Evolutionary conservation across 2,329 filamentous ascomycete species (phyloP).

Genomic region (Aspergillus neoniger): DNA sequence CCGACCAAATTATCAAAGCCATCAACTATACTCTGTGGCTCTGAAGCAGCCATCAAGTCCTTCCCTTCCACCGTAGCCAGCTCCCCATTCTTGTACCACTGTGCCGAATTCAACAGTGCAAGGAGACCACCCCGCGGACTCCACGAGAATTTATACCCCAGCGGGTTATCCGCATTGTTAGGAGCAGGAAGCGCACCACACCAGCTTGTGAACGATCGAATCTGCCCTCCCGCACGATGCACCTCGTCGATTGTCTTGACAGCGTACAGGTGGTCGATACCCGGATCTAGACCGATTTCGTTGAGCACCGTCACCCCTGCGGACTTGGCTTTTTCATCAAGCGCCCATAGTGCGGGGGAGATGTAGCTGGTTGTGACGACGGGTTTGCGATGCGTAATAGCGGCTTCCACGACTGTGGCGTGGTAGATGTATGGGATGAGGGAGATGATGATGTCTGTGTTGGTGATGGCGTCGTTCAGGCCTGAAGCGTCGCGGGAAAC

Average conservation of each 20-base stretch:
- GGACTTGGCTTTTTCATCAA: not conserved
- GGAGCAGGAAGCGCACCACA: conserved; percentile 9
- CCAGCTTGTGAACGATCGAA: conserved; percentile 5
- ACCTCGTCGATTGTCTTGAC: conserved; percentile 12
- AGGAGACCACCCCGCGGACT: conserved; percentile 2
- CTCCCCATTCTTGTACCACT: conserved; percentile 5
- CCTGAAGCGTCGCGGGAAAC: not conserved
- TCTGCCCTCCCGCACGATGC: conserved; percentile 1
- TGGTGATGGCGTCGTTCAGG: not conserved
- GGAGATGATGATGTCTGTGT: conserved; percentile 1
- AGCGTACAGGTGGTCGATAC: conserved; percentile 13
- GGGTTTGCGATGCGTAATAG: not conserved
- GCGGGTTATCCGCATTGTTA: conserved; percentile 5
- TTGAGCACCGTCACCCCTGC: not conserved
- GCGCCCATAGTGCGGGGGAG: conserved; percentile 1
- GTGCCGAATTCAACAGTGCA: conserved; percentile 5
- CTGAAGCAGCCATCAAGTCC: conserved; percentile 6
- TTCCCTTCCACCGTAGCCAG: not conserved
- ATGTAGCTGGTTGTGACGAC: conserved; percentile 9
- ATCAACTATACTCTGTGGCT: not conserved
- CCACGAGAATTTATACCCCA: conserved; percentile 12
- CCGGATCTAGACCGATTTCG: conserved; percentile 7
- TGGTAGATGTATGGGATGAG: conserved; percentile 1
- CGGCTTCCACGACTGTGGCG: not conserved
- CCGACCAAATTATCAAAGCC: not conserved